Evolutionary conservation across 2,329 filamentous ascomycete genomes (phyloP).

Genomic region (Fusarium sp.): DNA sequence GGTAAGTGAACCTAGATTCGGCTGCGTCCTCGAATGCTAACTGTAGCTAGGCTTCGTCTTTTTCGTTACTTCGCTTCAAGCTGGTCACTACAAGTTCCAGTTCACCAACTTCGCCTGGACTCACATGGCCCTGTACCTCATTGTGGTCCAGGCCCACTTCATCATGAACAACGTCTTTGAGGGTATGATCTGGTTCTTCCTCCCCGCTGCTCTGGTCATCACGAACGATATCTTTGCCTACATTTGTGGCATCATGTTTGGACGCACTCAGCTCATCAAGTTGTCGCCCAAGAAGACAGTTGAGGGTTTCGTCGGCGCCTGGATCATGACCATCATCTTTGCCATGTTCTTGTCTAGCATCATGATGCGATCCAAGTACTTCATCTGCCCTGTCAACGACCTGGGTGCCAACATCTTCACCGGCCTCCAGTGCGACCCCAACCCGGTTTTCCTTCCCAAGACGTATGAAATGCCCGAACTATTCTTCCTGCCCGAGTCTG

Average conservation of each 20-base stretch:
- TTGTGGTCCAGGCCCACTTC: slow-evolving; percentile 97
- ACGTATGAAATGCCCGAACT: slow-evolving; percentile 77
- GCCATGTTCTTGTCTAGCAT: slow-evolving; percentile 83
- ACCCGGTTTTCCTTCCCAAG: slow-evolving; percentile 87
- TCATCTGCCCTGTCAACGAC: slow-evolving; percentile 97
- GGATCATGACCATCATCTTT: slow-evolving; percentile 92
- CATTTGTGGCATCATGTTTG: slow-evolving; percentile 96
- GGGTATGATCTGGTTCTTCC: slow-evolving; percentile 99
- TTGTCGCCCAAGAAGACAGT: slow-evolving; percentile 99
- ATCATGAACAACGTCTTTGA: slow-evolving; percentile 99
- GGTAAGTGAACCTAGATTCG: slow-evolving; percentile 62
- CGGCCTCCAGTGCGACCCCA: slow-evolving; percentile 86
- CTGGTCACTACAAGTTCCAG: slow-evolving; percentile 97
- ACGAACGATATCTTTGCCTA: slow-evolving; percentile 99
- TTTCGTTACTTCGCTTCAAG: slow-evolving; percentile 93
- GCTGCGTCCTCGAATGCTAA: slow-evolving; percentile 21
- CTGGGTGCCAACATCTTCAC: slow-evolving; percentile 93
- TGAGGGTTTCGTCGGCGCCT: slow-evolving; percentile 95
- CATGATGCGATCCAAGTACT: slow-evolving; percentile 92
- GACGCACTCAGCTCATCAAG: slow-evolving; percentile 95
- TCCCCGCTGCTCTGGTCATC: slow-evolving; percentile 93
- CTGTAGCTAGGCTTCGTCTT: slow-evolving; percentile 83
- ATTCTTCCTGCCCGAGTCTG: slow-evolving; percentile 71
- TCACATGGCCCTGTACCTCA: slow-evolving; percentile 97
- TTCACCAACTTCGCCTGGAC: slow-evolving; percentile 99